These are phyloP conservation scores for Tremellales sp. DNA, from an alignment of 1,284 basidiomycete species.

Conservation along the genomic window DNA sequence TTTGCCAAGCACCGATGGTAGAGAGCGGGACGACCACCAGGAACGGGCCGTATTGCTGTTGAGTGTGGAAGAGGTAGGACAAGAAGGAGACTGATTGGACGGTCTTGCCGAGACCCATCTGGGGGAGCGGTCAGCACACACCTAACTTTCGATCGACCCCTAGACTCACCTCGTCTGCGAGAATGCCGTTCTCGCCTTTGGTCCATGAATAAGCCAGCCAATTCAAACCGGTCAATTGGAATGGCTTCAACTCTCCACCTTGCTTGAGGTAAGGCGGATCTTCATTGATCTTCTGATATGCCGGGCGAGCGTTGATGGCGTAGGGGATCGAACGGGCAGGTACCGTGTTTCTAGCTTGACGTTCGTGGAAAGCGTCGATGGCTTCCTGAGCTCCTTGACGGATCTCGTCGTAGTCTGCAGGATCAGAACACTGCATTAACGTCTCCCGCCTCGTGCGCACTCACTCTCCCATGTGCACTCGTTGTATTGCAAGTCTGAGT, in stretches of 20 bases:
- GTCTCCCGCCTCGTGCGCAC: slow-evolving; percentile 9
- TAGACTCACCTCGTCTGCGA: slow-evolving; percentile 79
- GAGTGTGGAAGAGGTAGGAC: slow-evolving; percentile 89
- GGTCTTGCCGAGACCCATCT: slow-evolving; percentile 97
- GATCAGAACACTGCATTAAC: too few relatives aligned
- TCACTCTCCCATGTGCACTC: slow-evolving; percentile 94
- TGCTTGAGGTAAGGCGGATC: slow-evolving; percentile 86
- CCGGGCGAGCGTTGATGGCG: slow-evolving; percentile 65
- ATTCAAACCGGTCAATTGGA: slow-evolving; percentile 96
- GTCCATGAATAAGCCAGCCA: slow-evolving; percentile 97
- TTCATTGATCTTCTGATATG: slow-evolving; percentile 79
- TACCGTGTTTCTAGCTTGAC: slow-evolving; percentile 74
- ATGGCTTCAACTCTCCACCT: slow-evolving; percentile 89
- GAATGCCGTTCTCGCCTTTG: slow-evolving; percentile 90
- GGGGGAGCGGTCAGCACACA: slow-evolving; percentile 2
- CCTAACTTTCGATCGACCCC: not conserved
- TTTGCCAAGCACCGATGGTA: slow-evolving; percentile 97
- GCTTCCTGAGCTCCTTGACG: slow-evolving; percentile 54
- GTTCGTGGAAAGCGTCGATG: slow-evolving; percentile 73
- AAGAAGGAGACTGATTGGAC: slow-evolving; percentile 96
- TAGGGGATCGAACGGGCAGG: slow-evolving; percentile 81
- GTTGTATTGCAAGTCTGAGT: slow-evolving; percentile 79
- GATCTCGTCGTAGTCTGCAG: slow-evolving; percentile 63
- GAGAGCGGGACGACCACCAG: slow-evolving; percentile 96
- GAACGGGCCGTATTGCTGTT: slow-evolving; percentile 94